Evolutionary conservation across 2,329 filamentous ascomycete genomes (phyloP), one percentile per base, ranked within the genome.

Genomic region (Aspergillus sp.): DNA sequence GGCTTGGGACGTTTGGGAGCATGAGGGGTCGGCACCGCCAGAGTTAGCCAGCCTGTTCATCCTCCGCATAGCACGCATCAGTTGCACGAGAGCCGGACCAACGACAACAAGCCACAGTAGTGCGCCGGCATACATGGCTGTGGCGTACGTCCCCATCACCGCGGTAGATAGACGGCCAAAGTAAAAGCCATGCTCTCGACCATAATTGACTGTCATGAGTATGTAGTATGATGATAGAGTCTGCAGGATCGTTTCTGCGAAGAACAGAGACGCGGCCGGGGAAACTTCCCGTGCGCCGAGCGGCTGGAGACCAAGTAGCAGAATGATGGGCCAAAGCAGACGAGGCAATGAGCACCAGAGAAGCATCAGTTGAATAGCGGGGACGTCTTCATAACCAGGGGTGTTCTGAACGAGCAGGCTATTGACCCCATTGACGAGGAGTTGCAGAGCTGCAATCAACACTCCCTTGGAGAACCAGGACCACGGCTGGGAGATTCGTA

Each of bases 341-440:
- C 59, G 52, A 34, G 59, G 52, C 25, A 57, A 57, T 15, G 52
- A 57, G 38, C 34, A 48, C 48, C 52, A 61, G 19, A 61, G 47
- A 30, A 61, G 47, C 19, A 53, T 23, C 28, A 57, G 38, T 41
- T 61, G 52, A 13, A 47, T 6, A n/a, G 30, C 17, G 6, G 59
- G 38, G 13, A 53, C n/a, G 3, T 56, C 3, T n/a, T 57, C 38
- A 23, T 61, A 61, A 5, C 53, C 59, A n/a, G 48, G 7, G 22
- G 48, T 53, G 3, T 7, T 48, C 11, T 52, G 25, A 22, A 61
- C 47, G 7, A 57, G 3, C 28, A 56, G 28, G 22, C 5, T n/a
- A 41, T 49, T 57, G 7, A 41, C 19, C n/a, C 38, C 56, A 22
- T 48, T 52, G 22, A 53, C 47, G 25, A 53, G 17, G 3, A 61